Evolutionary conservation across 495 filamentous ascomycete species (phyloP), one percentile per base, ranked within the genome.

Genomic region (Thermothielavioides terrestris): DNA sequence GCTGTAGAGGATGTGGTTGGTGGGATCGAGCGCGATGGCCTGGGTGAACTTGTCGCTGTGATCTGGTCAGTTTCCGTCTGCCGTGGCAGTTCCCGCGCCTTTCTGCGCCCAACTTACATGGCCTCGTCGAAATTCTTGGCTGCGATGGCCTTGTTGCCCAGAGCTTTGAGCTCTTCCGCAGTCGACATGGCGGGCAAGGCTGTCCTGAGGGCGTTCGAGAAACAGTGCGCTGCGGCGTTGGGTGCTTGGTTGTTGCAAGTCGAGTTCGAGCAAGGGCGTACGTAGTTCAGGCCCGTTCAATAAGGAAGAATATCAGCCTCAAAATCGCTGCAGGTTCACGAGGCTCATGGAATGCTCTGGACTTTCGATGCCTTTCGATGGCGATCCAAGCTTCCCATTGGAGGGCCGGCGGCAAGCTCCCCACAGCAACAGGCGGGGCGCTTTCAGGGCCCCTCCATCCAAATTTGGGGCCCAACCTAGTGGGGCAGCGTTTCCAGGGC

Each of bases 81-180:
- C 9, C 23, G n/a, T n/a, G n/a, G n/a, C n/a, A n/a, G n/a, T n/a
- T n/a, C n/a, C n/a, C n/a, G n/a, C n/a, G n/a, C n/a, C n/a, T n/a
- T n/a, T n/a, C n/a, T n/a, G 31, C 23, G 11, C 18, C 7, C 50
- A 54, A 77, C 85, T 67, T 82, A 98, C 92, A 96, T 81, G 55
- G 92, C 91, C 67, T 90, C 89, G 58, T 90, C 77, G 61, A 95
- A 98, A 62, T 96, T 86, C 77, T 97, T 97, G 41, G 84, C 89
- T 53, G 88, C 81, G 65, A 98, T 97, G 70, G 92, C 89, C 71
- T 95, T 94, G 75, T 98, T 98, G 75, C 92, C 92, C 65, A 90
- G 83, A 55, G 90, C 88, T 77, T 98, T 98, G 57, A 97, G 79
- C 72, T 72, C 75, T 56, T 78, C 77, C 43, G 74, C 77, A 35